Base-by-base conservation (phyloP, 306 rosid species). In the Leucaena leucocephala region DNA sequence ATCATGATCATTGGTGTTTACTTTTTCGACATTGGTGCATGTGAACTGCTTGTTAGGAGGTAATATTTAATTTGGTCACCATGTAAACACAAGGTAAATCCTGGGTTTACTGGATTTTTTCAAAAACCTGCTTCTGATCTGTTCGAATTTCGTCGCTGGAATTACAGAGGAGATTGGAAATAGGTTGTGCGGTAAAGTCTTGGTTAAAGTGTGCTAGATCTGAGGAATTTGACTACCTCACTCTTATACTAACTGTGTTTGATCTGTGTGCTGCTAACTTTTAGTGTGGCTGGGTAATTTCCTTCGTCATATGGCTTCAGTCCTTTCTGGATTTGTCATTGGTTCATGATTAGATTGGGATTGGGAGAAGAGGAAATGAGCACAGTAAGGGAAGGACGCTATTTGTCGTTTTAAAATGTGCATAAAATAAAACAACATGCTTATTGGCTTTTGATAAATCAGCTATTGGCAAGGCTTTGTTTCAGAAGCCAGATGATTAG, bases 351-450 rank as follows among this genome's bases (percentile, higher is more conserved):
- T 16, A 10, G 44, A 63, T 35, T 63, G 21, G 68, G 21, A 62
- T 5, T 62, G 40, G 68, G 43, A 62, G 68, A 62, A 62, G 38
- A 61, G 5, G 22, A 63, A 63, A 63, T 15, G 68, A 63, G 68
- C 68, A 63, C 21, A 63, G 22, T 7, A 14, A 3, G 44, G 40
- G 21, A 63, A 63, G 44, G 68, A 7, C 4, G 4, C 44, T 15
- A 6, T 35, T 63, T 63, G 9, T 63, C 19, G 16, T 35, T 63
- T 34, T 35, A 35, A 22, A 36, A 35, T 35, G 42, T 63, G 40
- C n/a, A 4, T 10, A 10, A 61, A 61, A 59, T 61, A 11, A 62
- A 63, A 15, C 8, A 61, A 13, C 38, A 35, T 33, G 42, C 40
- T 34, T 61, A n/a, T 34, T 33, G 40, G 39, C 35, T 33, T 61